These are phyloP conservation scores for Tagetes patula DNA, from an alignment of 129 eudicot genomes.

Conservation along the genomic window DNA sequence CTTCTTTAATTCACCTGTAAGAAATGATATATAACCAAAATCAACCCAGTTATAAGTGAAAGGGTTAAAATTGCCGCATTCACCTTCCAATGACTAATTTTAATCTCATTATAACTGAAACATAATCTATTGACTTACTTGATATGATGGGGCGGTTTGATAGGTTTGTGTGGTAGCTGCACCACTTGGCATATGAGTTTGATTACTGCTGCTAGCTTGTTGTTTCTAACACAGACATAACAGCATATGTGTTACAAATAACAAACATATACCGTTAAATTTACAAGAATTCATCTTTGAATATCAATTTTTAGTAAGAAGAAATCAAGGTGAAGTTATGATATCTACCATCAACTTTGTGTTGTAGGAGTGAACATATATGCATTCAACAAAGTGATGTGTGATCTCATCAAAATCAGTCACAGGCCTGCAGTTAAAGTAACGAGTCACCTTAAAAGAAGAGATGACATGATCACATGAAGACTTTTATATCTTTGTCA, in stretches of 20 bases:
- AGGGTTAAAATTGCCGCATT: not conserved
- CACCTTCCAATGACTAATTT: not conserved
- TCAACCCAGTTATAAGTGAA: not conserved
- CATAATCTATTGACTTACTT: conserved; percentile 40
- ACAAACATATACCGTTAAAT: not conserved
- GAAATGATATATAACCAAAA: not conserved
- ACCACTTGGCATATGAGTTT: conserved; percentile 34
- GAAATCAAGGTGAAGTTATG: not conserved
- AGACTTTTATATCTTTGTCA: conserved; percentile 8
- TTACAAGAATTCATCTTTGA: conserved; percentile 1
- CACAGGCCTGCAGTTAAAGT: conserved; percentile 60
- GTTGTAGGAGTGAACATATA: conserved; percentile 62
- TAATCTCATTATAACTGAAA: not conserved
- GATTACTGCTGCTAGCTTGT: conserved; percentile 46
- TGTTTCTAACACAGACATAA: conserved; percentile 32
- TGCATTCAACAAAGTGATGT: conserved; percentile 75
- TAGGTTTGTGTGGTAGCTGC: conserved; percentile 37
- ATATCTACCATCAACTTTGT: conserved; percentile 52
- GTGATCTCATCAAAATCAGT: conserved; percentile 73
- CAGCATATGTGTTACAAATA: conserved; percentile 12
- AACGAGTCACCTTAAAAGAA: conserved; percentile 1
- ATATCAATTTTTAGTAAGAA: conserved; percentile 2
- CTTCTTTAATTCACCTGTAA: not conserved
- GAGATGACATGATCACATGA: not conserved
- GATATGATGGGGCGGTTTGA: conserved; percentile 54